A percentile compares a stretch with the other conserved stretches of the same genome.
Evolutionary conservation across 306 rosid species (phyloP).

Genomic region (Mimosa pudica): DNA sequence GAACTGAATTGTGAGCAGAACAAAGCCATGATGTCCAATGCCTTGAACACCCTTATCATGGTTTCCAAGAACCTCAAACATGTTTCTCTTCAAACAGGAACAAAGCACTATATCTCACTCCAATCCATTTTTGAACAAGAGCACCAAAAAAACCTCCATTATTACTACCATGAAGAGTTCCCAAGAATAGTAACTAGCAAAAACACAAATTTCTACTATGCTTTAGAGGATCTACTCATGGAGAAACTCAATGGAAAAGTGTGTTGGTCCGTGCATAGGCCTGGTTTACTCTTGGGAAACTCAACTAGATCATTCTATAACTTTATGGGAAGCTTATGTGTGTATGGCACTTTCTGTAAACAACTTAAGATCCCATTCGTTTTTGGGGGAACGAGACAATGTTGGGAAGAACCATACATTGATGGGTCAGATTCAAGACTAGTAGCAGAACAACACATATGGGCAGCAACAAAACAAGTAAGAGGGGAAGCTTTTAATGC

Average conservation of each 20-base stretch:
- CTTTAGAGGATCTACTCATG: slow-evolving; percentile 74
- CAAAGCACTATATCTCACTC: slow-evolving; percentile 78
- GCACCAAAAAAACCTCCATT: background rate
- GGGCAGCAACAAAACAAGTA: slow-evolving; percentile 64
- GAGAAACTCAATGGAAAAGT: slow-evolving; percentile 59
- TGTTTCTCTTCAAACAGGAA: slow-evolving; percentile 91
- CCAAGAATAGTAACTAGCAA: slow-evolving; percentile 49
- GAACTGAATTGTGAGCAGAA: slow-evolving; percentile 58
- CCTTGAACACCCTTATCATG: slow-evolving; percentile 55
- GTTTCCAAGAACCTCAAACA: slow-evolving; percentile 56
- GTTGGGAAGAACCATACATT: slow-evolving; percentile 80
- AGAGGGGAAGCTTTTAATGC: slow-evolving; percentile 71
- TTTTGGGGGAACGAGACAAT: slow-evolving; percentile 73
- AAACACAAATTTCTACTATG: slow-evolving; percentile 67
- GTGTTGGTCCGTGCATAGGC: slow-evolving; percentile 82
- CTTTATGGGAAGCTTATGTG: slow-evolving; percentile 78
- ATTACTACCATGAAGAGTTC: slow-evolving; percentile 59
- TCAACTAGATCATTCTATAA: slow-evolving; percentile 70
- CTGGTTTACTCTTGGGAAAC: slow-evolving; percentile 75
- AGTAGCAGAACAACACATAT: slow-evolving; percentile 87
- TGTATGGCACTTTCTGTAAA: slow-evolving; percentile 80
- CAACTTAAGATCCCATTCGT: slow-evolving; percentile 66
- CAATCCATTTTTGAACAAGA: slow-evolving; percentile 42
- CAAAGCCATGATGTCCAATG: slow-evolving; percentile 78
- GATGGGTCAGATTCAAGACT: slow-evolving; percentile 88